Evolutionary conservation across 306 rosid species (phyloP), one percentile per base, ranked within the genome.

Genomic region (Medicago arabica): DNA sequence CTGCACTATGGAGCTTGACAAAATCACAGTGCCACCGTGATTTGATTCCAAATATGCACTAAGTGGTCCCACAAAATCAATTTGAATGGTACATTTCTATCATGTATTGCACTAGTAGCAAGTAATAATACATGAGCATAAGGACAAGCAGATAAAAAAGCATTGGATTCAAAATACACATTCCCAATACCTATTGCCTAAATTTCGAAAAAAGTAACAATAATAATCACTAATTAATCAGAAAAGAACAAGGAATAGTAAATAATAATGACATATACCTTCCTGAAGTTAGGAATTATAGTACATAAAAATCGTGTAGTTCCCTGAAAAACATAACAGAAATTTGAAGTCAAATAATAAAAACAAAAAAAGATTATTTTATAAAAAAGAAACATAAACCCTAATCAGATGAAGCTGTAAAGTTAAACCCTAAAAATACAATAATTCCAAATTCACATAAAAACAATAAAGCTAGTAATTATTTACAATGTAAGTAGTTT

Each of bases 231-330:
- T 39, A 38, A 17, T 11, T 44, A 65, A 58, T 8, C 7, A 25
- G 16, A 67, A 25, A 46, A 53, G 36, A 54, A 16, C 19, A 72
- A 2, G 53, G 11, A 47, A 3, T 28, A 16, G 67, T 25, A 57
- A 59, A 38, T 60, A 59, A 28, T 60, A 38, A 71, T 62, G 34
- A 25, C 7, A 36, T 18, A 6, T 78, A 94, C 98, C 98, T 92
- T 94, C 75, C 96, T 87, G 79, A 94, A 92, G 81, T 94, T 70
- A 13, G 98, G 98, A 80, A 92, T 92, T 67, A 67, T 55, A 76
- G 98, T 92, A 58, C 92, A 65, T 12, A 94, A 71, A 70, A 94
- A 92, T 38, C 88, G 90, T 54, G 98, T 88, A 36, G 68, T 81
- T 25, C 98, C 98, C 97, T 90, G 91, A 17, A 25, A 78, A 47